Evolutionary conservation across 2,329 filamentous ascomycete species (phyloP).

Genomic region (Trichoderma sp.): DNA sequence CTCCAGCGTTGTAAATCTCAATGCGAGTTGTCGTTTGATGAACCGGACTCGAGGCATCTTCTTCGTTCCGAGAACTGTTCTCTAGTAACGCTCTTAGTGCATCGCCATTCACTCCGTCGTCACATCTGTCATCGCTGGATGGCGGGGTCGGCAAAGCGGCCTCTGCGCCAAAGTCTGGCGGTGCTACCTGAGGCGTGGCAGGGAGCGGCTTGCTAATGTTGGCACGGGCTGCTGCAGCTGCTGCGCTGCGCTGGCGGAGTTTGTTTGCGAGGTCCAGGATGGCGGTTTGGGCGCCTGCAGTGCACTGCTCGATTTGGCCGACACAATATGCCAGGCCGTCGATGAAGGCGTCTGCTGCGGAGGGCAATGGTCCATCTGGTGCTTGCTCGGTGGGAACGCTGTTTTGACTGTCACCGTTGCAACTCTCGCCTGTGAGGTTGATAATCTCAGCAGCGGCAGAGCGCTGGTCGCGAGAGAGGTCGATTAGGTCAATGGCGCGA

Average conservation of each 20-base stretch:
- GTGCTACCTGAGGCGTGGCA: constrained; percentile 38
- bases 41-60: neutral
- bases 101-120: neutral
- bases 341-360: constrained; percentile 30
- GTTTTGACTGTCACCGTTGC: too few species aligned
- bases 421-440: constrained; percentile 20
- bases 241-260: constrained; percentile 29
- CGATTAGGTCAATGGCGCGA: constrained; percentile 30
- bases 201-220: constrained; percentile 39
- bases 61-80: neutral
- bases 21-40: neutral
- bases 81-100: neutral
- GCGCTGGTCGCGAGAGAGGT: constrained; percentile 30
- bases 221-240: neutral
- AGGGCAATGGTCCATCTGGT: too few species aligned
- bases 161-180: constrained; percentile 27
- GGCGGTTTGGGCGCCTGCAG: constrained; percentile 36
- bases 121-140: neutral
- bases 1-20: neutral
- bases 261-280: constrained; percentile 37
- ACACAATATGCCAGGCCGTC: constrained; percentile 42
- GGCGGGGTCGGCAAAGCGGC: constrained; percentile 6
- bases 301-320: constrained; percentile 39
- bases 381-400: neutral
- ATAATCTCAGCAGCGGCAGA: constrained; percentile 9